Conservation (phyloP, 176 grass and related monocot species). For the Musa troglodytarum region DNA sequence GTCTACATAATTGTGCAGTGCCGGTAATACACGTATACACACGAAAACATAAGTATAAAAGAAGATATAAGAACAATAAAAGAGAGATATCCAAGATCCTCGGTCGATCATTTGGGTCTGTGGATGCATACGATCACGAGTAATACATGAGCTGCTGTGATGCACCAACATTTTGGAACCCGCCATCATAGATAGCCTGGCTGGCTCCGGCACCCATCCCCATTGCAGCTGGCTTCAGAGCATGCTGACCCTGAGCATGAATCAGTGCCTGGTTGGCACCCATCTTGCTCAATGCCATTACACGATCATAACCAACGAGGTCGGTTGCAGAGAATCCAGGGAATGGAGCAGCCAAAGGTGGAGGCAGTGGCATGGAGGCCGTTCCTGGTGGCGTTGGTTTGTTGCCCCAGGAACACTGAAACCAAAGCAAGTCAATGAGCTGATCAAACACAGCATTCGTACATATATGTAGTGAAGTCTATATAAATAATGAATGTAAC, state of each 20-base stretch:
- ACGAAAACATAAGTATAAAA: background rate
- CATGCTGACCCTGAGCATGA: slow-evolving; percentile 42
- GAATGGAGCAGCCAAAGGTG: slow-evolving; percentile 49
- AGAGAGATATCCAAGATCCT: background rate
- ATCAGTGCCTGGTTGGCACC: slow-evolving; percentile 45
- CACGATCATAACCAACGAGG: slow-evolving; percentile 63
- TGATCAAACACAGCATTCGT: background rate
- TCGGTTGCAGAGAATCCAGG: slow-evolving; percentile 51
- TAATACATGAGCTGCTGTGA: slow-evolving; percentile 87
- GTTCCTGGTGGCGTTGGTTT: slow-evolving; percentile 85
- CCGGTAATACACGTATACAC: background rate
- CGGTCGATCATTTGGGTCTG: background rate
- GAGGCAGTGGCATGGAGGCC: slow-evolving; percentile 60
- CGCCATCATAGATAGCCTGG: slow-evolving; percentile 65
- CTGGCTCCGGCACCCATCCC: slow-evolving; percentile 54
- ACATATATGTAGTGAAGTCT: no score
- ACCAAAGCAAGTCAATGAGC: background rate
- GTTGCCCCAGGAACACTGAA: slow-evolving; percentile 95
- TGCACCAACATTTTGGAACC: slow-evolving; percentile 50
- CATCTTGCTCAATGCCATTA: slow-evolving; percentile 64
- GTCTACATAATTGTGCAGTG: background rate
- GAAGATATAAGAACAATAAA: background rate
- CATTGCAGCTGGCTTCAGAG: slow-evolving; percentile 52
- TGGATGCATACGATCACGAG: slow-evolving; percentile 18
- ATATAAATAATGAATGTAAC: no score